Evolutionary conservation across 208 protist species (phyloP).

Genomic region (Leishmania major): DNA sequence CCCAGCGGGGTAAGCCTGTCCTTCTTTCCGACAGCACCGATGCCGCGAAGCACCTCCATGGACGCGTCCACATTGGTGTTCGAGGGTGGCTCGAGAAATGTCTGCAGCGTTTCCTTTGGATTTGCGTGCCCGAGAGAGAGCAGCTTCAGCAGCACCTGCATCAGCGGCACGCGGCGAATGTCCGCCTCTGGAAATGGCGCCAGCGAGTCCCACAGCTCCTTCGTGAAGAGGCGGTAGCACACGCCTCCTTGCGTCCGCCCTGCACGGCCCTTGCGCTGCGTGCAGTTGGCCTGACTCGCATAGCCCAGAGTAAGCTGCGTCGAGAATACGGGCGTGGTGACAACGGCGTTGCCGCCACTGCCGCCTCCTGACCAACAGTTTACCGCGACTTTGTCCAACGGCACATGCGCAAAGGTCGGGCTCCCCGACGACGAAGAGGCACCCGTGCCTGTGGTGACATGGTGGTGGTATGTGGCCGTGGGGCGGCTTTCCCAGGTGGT

Average conservation of each 20-base stretch:
- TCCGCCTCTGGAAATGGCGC: slow-evolving; percentile 86
- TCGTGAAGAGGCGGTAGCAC: slow-evolving; percentile 97
- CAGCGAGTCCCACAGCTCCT: slow-evolving; percentile 58
- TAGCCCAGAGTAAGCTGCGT: slow-evolving; percentile 79
- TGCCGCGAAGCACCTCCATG: slow-evolving; percentile 59
- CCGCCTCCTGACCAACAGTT: not conserved
- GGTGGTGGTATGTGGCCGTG: not conserved
- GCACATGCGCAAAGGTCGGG: slow-evolving; percentile 1
- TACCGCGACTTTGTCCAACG: not conserved
- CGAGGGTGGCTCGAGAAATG: slow-evolving; percentile 79
- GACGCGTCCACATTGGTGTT: slow-evolving; percentile 59
- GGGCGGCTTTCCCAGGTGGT: slow-evolving; percentile 60
- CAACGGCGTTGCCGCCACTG: not conserved
- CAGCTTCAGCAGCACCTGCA: slow-evolving; percentile 91
- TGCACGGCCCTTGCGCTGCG: slow-evolving; percentile 99
- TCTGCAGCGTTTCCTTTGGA: slow-evolving; percentile 71
- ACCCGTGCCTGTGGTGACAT: not conserved
- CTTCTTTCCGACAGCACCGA: slow-evolving; percentile 55
- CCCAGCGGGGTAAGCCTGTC: slow-evolving; percentile 89
- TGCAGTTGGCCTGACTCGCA: slow-evolving; percentile 95
- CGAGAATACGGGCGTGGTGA: slow-evolving; percentile 36
- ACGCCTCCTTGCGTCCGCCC: slow-evolving; percentile 98
- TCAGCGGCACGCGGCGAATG: slow-evolving; percentile 94
- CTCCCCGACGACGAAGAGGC: not conserved
- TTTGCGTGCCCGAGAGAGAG: slow-evolving; percentile 69